Conservation (phyloP, 495 filamentous ascomycete species). For the Staphylotrichum longicolle region DNA sequence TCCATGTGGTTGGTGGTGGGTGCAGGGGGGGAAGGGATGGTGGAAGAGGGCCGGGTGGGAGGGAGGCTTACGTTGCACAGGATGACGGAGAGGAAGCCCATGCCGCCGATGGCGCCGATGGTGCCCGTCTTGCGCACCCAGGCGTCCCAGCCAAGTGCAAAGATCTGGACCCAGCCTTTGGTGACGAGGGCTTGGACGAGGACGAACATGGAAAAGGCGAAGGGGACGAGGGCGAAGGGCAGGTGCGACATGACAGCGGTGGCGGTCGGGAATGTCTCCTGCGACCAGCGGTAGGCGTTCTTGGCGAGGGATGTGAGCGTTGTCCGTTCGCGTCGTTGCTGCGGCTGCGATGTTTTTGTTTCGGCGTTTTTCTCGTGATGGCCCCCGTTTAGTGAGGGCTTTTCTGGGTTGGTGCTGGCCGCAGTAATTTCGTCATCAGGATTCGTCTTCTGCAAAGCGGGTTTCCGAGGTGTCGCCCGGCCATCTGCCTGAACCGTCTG, state of each 20-base stretch:
- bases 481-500: too few relatives aligned
- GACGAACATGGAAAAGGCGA: constrained; percentile 66
- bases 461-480: background rate
- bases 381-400: background rate
- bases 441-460: background rate
- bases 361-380: background rate
- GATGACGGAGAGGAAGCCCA: constrained; percentile 65
- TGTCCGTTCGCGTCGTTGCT: constrained; percentile 11
- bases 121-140: constrained; percentile 66
- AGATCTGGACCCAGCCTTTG: constrained; percentile 66
- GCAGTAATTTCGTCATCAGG: constrained; percentile 2
- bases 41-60: too few relatives aligned
- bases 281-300: constrained; percentile 51
- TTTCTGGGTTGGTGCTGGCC: too few relatives aligned
- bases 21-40: background rate
- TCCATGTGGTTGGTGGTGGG: background rate
- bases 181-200: constrained; percentile 64
- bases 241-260: constrained; percentile 58
- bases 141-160: constrained; percentile 64
- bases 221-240: constrained; percentile 61
- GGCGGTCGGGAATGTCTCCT: constrained; percentile 65
- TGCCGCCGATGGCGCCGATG: constrained; percentile 61
- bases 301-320: constrained; percentile 49
- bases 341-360: background rate
- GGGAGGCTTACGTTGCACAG: constrained; percentile 60